These are phyloP conservation scores for Sporisorium reilianum DNA, from an alignment of 1,284 basidiomycete genomes.

Conservation along the genomic window DNA sequence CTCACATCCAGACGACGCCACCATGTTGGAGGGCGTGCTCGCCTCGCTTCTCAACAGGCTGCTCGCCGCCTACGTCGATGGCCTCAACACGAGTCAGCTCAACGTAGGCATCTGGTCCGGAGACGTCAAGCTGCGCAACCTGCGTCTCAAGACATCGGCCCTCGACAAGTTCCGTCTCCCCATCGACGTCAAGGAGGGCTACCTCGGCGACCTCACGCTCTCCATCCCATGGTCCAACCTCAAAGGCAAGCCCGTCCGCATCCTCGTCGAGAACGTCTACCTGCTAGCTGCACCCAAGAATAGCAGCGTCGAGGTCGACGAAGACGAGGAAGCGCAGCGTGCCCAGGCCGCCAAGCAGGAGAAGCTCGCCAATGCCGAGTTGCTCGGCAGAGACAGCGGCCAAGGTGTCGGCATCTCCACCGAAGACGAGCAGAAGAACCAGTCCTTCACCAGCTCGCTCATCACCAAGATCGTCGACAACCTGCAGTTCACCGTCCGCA, in stretches of 20 bases:
- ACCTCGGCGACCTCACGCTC: constrained; percentile 90
- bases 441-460: constrained; percentile 85
- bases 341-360: constrained; percentile 89
- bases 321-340: constrained; percentile 85
- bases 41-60: constrained; percentile 77
- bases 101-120: constrained; percentile 95
- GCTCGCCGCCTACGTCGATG: constrained; percentile 95
- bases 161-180: constrained; percentile 96
- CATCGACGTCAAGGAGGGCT: constrained; percentile 91
- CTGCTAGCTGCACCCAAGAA: constrained; percentile 89
- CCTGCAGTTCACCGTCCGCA: constrained; percentile 85
- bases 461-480: constrained; percentile 95
- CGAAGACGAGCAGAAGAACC: constrained; percentile 80
- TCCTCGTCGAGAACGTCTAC: constrained; percentile 93
- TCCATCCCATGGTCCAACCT: constrained; percentile 96
- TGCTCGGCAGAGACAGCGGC: constrained; percentile 72
- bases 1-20: neutral
- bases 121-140: constrained; percentile 80
- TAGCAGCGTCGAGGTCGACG: constrained; percentile 78
- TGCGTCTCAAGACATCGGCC: constrained; percentile 91
- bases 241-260: constrained; percentile 90
- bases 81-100: constrained; percentile 92
- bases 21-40: constrained; percentile 68
- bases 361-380: constrained; percentile 87
- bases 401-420: constrained; percentile 45